Conservation (phyloP, 1,284 basidiomycete species). For the Fomitopsis pinicola region DNA sequence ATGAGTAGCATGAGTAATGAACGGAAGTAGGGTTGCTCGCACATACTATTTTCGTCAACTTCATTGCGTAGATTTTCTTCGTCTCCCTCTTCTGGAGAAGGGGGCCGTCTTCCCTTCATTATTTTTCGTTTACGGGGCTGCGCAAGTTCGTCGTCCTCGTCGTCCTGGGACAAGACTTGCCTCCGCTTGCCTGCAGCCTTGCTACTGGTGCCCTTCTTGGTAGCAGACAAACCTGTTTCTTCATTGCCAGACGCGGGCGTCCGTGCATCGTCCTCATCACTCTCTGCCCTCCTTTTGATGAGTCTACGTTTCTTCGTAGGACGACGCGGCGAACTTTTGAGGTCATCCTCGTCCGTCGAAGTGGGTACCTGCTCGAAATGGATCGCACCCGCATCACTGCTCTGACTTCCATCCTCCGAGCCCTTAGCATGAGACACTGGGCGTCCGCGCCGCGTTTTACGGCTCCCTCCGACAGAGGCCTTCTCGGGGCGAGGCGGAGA, state of each 20-base stretch:
- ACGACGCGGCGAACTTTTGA: constrained; percentile 30
- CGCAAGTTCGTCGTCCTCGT: constrained; percentile 18
- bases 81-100: constrained; percentile 41
- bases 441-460: neutral
- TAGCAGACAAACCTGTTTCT: constrained; percentile 13
- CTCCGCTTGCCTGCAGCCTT: constrained; percentile 13
- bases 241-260: constrained; percentile 10
- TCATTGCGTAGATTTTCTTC: constrained; percentile 45
- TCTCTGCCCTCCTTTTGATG: constrained; percentile 18
- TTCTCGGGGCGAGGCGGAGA: constrained; percentile 9
- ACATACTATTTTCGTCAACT: constrained; percentile 53
- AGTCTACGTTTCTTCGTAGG: constrained; percentile 28
- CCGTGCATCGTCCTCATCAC: constrained; percentile 3
- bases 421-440: neutral
- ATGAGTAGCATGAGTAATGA: neutral
- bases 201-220: constrained; percentile 20
- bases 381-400: constrained; percentile 45
- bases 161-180: constrained; percentile 12
- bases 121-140: constrained; percentile 38
- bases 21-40: neutral
- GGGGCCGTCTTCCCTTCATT: constrained; percentile 43
- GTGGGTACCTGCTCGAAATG: constrained; percentile 35
- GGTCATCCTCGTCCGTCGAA: constrained; percentile 27
- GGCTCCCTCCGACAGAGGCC: neutral
- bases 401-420: constrained; percentile 25